Conservation (phyloP, 2,329 filamentous ascomycete species). For the Coleophoma cylindrospora region DNA sequence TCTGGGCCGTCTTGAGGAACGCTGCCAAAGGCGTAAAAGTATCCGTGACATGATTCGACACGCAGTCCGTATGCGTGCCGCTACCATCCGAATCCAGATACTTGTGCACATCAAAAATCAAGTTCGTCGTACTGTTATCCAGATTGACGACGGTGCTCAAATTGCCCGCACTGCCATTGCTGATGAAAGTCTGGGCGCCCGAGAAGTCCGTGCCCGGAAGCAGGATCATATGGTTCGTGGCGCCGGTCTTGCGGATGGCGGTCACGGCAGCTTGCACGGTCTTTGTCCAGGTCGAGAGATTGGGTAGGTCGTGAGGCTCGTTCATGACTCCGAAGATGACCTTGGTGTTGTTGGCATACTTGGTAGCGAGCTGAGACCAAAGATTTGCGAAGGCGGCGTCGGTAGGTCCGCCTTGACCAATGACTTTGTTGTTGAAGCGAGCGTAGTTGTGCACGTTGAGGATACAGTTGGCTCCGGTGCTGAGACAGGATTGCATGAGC, state of each 20-base stretch:
- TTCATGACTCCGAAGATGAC: conserved; percentile 66
- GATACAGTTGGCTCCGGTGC: conserved; percentile 52
- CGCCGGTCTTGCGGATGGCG: conserved; percentile 60
- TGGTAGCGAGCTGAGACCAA: conserved; percentile 52
- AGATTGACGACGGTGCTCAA: conserved; percentile 51
- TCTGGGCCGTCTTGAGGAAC: conserved; percentile 40
- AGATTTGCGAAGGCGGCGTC: conserved; percentile 52
- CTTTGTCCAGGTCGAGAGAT: conserved; percentile 55
- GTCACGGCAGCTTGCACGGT: conserved; percentile 59
- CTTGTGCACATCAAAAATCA: conserved; percentile 57
- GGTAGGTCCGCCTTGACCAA: conserved; percentile 60
- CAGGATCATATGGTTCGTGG: conserved; percentile 53
- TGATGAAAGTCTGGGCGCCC: conserved; percentile 41
- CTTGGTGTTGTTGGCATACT: conserved; percentile 48
- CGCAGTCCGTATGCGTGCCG: conserved; percentile 46
- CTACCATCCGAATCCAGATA: conserved; percentile 55
- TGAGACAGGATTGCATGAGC: conserved; percentile 50
- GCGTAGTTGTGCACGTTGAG: conserved; percentile 55
- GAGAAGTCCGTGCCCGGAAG: conserved; percentile 59
- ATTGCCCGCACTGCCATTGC: conserved; percentile 43
- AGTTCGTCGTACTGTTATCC: conserved; percentile 48
- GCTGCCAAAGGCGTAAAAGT: conserved; percentile 41
- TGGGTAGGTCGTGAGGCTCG: conserved; percentile 55
- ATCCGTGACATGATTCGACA: conserved; percentile 42
- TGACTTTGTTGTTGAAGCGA: conserved; percentile 55